These are phyloP conservation scores for Tolypocladium ophioglossoides DNA, from an alignment of 2,329 filamentous ascomycete genomes.

Conservation along the genomic window DNA sequence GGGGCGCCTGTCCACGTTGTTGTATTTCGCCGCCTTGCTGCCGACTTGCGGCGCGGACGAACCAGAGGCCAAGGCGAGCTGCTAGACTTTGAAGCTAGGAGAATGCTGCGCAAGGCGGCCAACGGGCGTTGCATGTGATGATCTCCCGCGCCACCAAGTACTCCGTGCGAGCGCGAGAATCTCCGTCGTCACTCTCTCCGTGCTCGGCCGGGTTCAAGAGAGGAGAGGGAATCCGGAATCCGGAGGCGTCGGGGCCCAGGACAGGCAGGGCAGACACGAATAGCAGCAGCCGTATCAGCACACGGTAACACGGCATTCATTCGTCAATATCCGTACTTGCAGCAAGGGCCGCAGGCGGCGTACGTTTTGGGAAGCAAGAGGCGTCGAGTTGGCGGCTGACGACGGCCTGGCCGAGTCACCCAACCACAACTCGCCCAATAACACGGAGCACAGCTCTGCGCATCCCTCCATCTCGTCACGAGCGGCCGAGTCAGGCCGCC, in stretches of 20 bases:
- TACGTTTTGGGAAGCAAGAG: not conserved
- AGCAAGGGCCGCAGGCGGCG: no score
- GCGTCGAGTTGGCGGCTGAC: not conserved
- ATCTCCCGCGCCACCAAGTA: not conserved
- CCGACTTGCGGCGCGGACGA: not conserved
- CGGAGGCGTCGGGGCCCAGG: no score
- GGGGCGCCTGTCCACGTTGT: not conserved
- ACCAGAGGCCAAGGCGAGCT: not conserved
- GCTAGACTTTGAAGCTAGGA: not conserved
- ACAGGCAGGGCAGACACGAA: no score
- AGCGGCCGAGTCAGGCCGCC: not conserved
- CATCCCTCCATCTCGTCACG: not conserved
- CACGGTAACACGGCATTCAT: not conserved
- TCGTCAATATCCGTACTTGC: no score
- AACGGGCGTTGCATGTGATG: not conserved
- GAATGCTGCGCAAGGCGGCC: not conserved
- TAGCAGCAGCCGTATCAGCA: no score
- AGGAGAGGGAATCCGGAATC: no score
- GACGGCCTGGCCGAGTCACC: no score
- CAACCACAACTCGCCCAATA: no score
- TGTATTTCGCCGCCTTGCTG: not conserved
- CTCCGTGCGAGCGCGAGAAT: not conserved
- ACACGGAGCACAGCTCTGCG: not conserved
- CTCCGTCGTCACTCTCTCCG: not conserved
- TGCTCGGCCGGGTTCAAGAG: not conserved